Percentiles rank a stretch among this genome's conserved stretches.
Conservation (phyloP, 1,284 basidiomycete genomes). For the Melampsora americana region DNA sequence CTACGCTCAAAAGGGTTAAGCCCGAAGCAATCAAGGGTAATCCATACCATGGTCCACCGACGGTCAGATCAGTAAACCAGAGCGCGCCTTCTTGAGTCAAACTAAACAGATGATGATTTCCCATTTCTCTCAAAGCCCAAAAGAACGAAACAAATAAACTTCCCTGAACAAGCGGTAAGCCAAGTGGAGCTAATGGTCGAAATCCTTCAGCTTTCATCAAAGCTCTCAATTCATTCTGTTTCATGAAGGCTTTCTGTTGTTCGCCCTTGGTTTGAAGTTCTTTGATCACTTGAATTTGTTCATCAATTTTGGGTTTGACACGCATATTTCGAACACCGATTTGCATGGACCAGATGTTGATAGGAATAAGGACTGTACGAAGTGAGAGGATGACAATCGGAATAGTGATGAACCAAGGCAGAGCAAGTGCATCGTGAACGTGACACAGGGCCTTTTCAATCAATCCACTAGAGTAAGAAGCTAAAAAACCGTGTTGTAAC, state of each 20-base stretch:
- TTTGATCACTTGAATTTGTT: slow-evolving; percentile 22
- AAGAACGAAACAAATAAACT: slow-evolving; percentile 40
- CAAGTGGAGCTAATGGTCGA: slow-evolving; percentile 29
- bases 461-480: slow-evolving; percentile 16
- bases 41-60: slow-evolving; percentile 34
- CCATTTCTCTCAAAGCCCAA: slow-evolving; percentile 35
- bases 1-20: slow-evolving; percentile 29
- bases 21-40: slow-evolving; percentile 32
- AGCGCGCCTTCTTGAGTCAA: slow-evolving; percentile 29
- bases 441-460: slow-evolving; percentile 23
- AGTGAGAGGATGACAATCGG: slow-evolving; percentile 28
- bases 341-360: slow-evolving; percentile 38
- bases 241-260: slow-evolving; percentile 12
- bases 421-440: slow-evolving; percentile 17
- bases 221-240: slow-evolving; percentile 25
- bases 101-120: slow-evolving; percentile 20
- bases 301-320: slow-evolving; percentile 21
- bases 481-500: slow-evolving; percentile 23
- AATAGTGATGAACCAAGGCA: slow-evolving; percentile 31
- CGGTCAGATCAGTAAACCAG: slow-evolving; percentile 31
- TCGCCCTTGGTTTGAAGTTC: slow-evolving; percentile 23
- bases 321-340: slow-evolving; percentile 19
- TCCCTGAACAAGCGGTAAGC: slow-evolving; percentile 29
- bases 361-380: slow-evolving; percentile 16
- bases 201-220: slow-evolving; percentile 33